Base-by-base conservation (phyloP, 345 rosid species). In the Pugionium dolabratum region DNA sequence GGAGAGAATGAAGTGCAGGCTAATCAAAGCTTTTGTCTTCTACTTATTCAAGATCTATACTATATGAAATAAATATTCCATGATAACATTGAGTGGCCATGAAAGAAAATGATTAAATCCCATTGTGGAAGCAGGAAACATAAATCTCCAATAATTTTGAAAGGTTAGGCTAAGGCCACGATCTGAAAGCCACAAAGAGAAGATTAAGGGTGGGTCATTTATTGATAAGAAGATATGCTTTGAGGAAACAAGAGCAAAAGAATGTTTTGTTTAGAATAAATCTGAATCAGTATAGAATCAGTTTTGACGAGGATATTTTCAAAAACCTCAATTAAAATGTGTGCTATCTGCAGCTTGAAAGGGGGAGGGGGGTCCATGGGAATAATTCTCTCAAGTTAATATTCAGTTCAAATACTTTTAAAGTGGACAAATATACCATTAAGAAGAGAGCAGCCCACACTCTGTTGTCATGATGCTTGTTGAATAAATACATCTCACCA, bases 361-460 rank as follows among this genome's bases (percentile, higher is more conserved):
- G 18, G 18, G 18, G 18, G 18, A 18, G 18, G 18, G 18, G 18
- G 18, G 18, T 18, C 18, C 18, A 18, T 27, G 18, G 40, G 49
- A 69, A 49, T 7, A 40, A 4, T 48, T 50, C 37, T 43, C 9
- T 26, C 37, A 35, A 27, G 39, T 6, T 10, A 53, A 52, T 27
- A 11, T 61, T 31, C 51, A 54, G 37, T 47, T 32, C 40, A 9
- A 59, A 59, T 4, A 52, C 29, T 30, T 59, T 39, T 6, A 18
- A 54, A 71, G 45, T 30, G 31, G 30, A 34, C 26, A 67, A 71
- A 52, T 77, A 34, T 88, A 94, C 99, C 99, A 94, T 94, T 79
- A 94, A 79, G 80, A 90, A 88, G 59, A 94, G 79, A 80, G 99
- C 99, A 74, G 84, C 73, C 99, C 99, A 94, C 47, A 94, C 97